Evolutionary conservation across 257 asterid genomes (phyloP), one percentile per base, ranked within the genome.

Genomic region (Fraxinus americana): DNA sequence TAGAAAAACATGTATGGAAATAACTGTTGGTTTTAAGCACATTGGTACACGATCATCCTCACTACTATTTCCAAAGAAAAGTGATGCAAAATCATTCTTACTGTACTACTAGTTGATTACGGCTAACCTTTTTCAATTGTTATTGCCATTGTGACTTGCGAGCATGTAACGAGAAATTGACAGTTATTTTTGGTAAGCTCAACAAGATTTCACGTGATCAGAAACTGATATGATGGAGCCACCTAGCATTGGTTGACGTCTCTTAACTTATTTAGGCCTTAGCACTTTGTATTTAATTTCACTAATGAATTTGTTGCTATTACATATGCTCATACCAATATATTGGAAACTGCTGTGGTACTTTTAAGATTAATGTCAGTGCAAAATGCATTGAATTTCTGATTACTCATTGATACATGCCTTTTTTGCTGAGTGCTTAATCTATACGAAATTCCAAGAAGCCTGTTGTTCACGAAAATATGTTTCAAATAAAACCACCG

Each of bases 391-490:
- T 39, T 30, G 48, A 70, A 72, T 50, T 27, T 19, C 38, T 71
- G 57, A 48, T 72, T 75, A 63, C 74, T 54, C 70, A 12, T 13
- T 10, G 52, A 27, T 48, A 48, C 27, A 59, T 74, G 70, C 21
- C 75, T 38, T 35, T 75, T 77, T 50, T 45, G 57, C 66, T 36
- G 74, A 48, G 77, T 81, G 41, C 63, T 34, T 73, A 34, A 70
- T 59, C 67, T 21, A 43, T 63, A 7, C 1, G 30, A 50, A 25
- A 50, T 50, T 68, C 19, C 72, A 70, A 27, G 70, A 70, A 66
- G 29, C 54, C 77, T 35, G n/a, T n/a, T n/a, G n/a, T n/a, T n/a
- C n/a, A n/a, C n/a, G n/a, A n/a, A n/a, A n/a, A n/a, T n/a, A n/a
- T n/a, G n/a, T n/a, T n/a, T n/a, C n/a, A n/a, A n/a, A n/a, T n/a